phyloP scores from a whole-genome alignment of 2,329 filamentous ascomycete species.

The Botryotinia convoluta region DNA sequence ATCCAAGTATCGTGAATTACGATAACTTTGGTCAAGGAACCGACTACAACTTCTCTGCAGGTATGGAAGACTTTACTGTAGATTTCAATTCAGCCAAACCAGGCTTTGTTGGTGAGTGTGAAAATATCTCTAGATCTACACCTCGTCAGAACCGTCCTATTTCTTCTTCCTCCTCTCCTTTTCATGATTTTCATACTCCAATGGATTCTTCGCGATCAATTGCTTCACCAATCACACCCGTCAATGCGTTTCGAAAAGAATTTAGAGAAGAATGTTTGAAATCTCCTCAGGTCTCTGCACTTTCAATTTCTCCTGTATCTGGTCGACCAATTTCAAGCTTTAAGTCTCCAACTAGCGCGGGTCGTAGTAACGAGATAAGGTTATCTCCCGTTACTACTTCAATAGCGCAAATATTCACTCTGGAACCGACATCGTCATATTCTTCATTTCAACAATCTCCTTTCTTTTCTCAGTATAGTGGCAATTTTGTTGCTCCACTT shows the following conservation, averaged over 20 bases:
- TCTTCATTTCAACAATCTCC: constrained; percentile 39
- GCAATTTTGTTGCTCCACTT: constrained; percentile 52
- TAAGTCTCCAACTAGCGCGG: constrained; percentile 29
- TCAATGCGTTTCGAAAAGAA: constrained; percentile 27
- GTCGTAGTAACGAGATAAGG: constrained; percentile 29
- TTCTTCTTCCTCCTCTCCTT: constrained; percentile 34
- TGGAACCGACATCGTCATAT: constrained; percentile 28
- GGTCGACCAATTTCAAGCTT: constrained; percentile 33
- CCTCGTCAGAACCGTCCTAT: constrained; percentile 31
- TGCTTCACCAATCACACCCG: constrained; percentile 34
- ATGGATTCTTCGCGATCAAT: constrained; percentile 29
- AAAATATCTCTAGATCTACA: constrained; percentile 40
- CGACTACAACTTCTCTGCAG: constrained; percentile 37
- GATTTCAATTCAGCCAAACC: constrained; percentile 43
- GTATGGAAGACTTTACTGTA: constrained; percentile 40
- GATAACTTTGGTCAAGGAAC: constrained; percentile 32
- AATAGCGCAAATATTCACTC: constrained; percentile 23
- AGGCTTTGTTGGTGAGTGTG: constrained; percentile 47
- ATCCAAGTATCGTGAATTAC: constrained; percentile 37
- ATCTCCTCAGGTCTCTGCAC: constrained; percentile 40
- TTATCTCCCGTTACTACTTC: constrained; percentile 27
- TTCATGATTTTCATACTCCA: constrained; percentile 31
- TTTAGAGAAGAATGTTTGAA: constrained; percentile 36
- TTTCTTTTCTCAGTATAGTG: constrained; percentile 54
- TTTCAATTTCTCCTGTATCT: constrained; percentile 37